phyloP scores from a whole-genome alignment of 2,329 filamentous ascomycete genomes.

The Ceratocystis lukuohia region DNA sequence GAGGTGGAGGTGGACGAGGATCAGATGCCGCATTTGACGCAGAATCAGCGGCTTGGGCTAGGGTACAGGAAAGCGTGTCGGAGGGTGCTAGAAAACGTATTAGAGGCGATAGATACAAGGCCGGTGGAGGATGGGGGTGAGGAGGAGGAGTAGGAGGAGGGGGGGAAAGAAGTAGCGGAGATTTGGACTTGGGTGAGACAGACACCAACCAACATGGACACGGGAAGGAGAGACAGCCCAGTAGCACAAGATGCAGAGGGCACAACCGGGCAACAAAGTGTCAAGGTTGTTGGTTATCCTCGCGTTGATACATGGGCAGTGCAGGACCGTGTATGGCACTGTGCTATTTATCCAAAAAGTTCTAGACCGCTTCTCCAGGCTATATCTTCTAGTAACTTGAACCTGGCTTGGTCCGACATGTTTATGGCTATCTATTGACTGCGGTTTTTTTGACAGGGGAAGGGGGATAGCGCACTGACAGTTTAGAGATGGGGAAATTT shows the following conservation, averaged over 20 bases:
- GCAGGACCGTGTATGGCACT: neutral
- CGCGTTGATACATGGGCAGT: neutral
- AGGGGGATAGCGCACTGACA: neutral
- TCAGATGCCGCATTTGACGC: slow-evolving; percentile 28
- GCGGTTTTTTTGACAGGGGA: neutral
- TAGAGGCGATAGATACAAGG: slow-evolving; percentile 28
- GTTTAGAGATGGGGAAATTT: neutral
- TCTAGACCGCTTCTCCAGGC: neutral
- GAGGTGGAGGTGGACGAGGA: slow-evolving; percentile 33
- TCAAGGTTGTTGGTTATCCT: too few relatives aligned
- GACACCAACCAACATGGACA: neutral
- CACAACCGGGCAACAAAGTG: too few relatives aligned
- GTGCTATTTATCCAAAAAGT: neutral
- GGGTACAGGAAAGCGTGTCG: slow-evolving; percentile 38
- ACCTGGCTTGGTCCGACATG: neutral
- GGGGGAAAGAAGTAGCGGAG: neutral
- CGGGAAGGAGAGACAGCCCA: too few relatives aligned
- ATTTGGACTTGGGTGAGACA: neutral
- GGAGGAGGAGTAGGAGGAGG: neutral
- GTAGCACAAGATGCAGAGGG: too few relatives aligned
- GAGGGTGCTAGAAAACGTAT: slow-evolving; percentile 34
- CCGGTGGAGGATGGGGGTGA: slow-evolving; percentile 14
- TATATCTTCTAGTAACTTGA: neutral
- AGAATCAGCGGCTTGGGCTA: slow-evolving; percentile 36
- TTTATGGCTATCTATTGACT: neutral